Conservation (phyloP, 345 rosid genomes). For the Passiflora organensis region DNA sequence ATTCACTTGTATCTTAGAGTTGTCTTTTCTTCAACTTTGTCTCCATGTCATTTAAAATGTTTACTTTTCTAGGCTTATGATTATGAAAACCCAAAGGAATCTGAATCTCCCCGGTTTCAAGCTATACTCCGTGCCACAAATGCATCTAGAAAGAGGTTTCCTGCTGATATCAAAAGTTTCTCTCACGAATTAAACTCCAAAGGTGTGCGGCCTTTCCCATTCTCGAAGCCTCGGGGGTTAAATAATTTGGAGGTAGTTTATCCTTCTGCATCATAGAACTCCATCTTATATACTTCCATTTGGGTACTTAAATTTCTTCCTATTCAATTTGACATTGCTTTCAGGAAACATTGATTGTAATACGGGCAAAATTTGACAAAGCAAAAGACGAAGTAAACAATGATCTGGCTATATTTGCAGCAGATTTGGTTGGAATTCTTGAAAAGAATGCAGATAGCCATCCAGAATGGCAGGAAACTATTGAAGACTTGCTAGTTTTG, state of each 20-base stretch:
- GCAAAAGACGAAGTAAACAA: conserved; percentile 99
- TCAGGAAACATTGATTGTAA: conserved; percentile 81
- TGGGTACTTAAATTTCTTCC: conserved; percentile 2
- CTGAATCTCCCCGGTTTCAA: conserved; percentile 98
- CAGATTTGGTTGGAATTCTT: conserved; percentile 93
- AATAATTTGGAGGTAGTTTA: conserved; percentile 79
- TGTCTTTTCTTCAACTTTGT: conserved; percentile 12
- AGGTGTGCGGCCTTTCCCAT: conserved; percentile 95
- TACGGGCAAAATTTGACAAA: conserved; percentile 89
- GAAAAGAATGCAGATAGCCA: conserved; percentile 95
- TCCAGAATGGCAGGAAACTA: conserved; percentile 98
- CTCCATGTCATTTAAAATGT: conserved; percentile 19
- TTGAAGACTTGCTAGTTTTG: conserved; percentile 88
- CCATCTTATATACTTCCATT: conserved; percentile 5
- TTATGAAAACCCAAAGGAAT: conserved; percentile 83
- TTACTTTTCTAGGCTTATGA: conserved; percentile 49
- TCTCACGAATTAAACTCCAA: conserved; percentile 98
- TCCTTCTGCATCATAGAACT: neutral
- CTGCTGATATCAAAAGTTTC: conserved; percentile 95
- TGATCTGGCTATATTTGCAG: conserved; percentile 95
- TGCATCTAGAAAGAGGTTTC: conserved; percentile 93
- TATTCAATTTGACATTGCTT: conserved; percentile 21
- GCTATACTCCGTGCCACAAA: conserved; percentile 93
- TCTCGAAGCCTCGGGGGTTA: conserved; percentile 86
- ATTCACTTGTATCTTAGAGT: conserved; percentile 6